phyloP scores from a whole-genome alignment of 2,329 filamentous ascomycete genomes.

The Conoideocrella luteorostrata region DNA sequence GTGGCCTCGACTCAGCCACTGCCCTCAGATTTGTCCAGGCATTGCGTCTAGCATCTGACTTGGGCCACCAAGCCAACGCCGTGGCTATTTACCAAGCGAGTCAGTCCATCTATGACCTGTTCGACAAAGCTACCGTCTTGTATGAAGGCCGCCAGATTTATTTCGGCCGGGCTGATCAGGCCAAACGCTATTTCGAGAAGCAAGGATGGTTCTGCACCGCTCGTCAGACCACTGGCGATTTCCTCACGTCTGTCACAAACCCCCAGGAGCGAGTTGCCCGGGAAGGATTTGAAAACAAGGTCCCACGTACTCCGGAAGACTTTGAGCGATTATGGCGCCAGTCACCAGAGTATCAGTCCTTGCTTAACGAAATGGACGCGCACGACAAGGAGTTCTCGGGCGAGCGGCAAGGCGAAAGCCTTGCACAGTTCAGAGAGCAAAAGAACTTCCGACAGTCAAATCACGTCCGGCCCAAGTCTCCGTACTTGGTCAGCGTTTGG shows the following conservation, averaged over 20 bases:
- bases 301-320: constrained; percentile 64
- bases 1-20: constrained; percentile 66
- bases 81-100: constrained; percentile 70
- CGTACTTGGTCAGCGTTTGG: constrained; percentile 49
- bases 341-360: constrained; percentile 35
- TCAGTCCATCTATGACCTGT: constrained; percentile 62
- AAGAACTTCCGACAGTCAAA: constrained; percentile 47
- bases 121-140: constrained; percentile 68
- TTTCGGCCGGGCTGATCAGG: constrained; percentile 56
- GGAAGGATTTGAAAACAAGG: constrained; percentile 52
- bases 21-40: constrained; percentile 67
- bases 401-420: constrained; percentile 29
- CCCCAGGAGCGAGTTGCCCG: constrained; percentile 50
- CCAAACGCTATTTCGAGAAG: constrained; percentile 59
- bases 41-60: constrained; percentile 57
- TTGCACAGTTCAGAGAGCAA: constrained; percentile 37
- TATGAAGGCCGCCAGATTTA: constrained; percentile 76
- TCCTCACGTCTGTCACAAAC: constrained; percentile 63
- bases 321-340: constrained; percentile 48
- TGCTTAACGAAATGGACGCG: constrained; percentile 42
- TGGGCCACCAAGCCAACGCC: constrained; percentile 53
- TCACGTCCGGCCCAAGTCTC: constrained; percentile 46
- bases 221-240: constrained; percentile 63
- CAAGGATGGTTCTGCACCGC: constrained; percentile 63
- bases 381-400: constrained; percentile 41